A percentile compares a stretch with the other conserved stretches of the same genome.
Evolutionary conservation across 345 rosid genomes (phyloP).

Genomic region (Physaria fendleri): DNA sequence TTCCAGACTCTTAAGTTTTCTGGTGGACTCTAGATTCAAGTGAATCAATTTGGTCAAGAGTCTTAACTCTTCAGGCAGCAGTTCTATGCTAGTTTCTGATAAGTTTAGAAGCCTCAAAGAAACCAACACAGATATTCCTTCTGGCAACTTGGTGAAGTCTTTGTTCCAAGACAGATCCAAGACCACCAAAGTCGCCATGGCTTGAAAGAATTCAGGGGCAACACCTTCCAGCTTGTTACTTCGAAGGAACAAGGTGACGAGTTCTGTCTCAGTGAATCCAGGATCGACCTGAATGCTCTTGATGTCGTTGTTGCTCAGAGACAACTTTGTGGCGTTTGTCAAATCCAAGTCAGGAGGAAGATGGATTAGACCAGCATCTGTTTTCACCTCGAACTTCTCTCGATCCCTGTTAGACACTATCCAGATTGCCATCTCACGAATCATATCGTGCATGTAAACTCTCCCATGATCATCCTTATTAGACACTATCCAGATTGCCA

Average conservation of each 20-base stretch:
- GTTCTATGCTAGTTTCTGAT: no score
- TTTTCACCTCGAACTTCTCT: neutral
- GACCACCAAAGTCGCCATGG: slow-evolving; percentile 7
- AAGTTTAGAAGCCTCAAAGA: slow-evolving; percentile 10
- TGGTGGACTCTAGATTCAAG: slow-evolving; percentile 11
- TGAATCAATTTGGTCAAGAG: slow-evolving; percentile 11
- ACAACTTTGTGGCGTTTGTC: neutral
- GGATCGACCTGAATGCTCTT: neutral
- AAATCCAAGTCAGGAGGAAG: neutral
- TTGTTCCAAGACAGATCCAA: slow-evolving; percentile 5
- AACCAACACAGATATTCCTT: neutral
- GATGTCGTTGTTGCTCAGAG: neutral
- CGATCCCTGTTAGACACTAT: neutral
- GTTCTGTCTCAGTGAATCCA: neutral
- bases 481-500: neutral
- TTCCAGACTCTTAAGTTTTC: neutral
- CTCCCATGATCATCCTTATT: neutral
- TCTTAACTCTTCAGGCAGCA: no score
- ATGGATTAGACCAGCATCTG: neutral
- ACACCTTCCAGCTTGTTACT: neutral
- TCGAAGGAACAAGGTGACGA: neutral
- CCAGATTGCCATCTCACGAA: neutral
- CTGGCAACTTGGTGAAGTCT: neutral
- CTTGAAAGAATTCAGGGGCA: neutral
- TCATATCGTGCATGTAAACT: neutral